Conservation (phyloP, 371 early-diverging fungal genomes). For the Rhizopus arrhizus region DNA sequence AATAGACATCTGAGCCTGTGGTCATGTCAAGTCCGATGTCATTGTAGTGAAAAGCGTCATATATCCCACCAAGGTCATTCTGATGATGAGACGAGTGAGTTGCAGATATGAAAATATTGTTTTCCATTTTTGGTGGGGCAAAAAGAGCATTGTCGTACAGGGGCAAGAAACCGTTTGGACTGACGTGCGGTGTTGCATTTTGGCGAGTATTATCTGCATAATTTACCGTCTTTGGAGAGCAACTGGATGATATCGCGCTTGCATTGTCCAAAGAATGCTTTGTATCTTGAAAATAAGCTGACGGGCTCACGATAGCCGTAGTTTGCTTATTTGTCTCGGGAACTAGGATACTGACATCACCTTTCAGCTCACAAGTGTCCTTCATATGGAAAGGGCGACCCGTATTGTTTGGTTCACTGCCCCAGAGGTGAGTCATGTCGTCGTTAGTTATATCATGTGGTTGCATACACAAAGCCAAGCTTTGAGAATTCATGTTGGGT, state of each 20-base stretch:
- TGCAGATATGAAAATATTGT: neutral
- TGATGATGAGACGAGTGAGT: neutral
- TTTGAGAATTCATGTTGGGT: neutral
- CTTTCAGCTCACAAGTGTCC: neutral
- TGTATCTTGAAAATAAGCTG: neutral
- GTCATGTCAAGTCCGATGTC: neutral
- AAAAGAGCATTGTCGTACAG: slow-evolving; percentile 5
- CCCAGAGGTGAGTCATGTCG: no score
- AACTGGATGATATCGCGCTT: neutral
- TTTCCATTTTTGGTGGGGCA: neutral
- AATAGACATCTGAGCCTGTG: neutral
- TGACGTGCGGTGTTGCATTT: neutral
- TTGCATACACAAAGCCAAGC: slow-evolving; percentile 3
- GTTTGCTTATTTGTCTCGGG: neutral
- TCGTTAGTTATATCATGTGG: neutral
- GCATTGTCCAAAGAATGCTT: neutral
- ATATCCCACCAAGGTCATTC: slow-evolving; percentile 1
- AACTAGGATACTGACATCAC: neutral
- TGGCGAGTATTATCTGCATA: neutral
- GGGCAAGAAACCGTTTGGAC: neutral
- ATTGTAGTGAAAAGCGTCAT: slow-evolving; percentile 9
- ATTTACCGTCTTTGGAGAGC: neutral
- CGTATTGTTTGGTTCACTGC: no score
- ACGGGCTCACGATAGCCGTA: neutral
- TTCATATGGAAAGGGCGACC: neutral